These are phyloP conservation scores for Wickerhamomyces mucosus DNA, from an alignment of 805 yeast species.

Conservation along the genomic window DNA sequence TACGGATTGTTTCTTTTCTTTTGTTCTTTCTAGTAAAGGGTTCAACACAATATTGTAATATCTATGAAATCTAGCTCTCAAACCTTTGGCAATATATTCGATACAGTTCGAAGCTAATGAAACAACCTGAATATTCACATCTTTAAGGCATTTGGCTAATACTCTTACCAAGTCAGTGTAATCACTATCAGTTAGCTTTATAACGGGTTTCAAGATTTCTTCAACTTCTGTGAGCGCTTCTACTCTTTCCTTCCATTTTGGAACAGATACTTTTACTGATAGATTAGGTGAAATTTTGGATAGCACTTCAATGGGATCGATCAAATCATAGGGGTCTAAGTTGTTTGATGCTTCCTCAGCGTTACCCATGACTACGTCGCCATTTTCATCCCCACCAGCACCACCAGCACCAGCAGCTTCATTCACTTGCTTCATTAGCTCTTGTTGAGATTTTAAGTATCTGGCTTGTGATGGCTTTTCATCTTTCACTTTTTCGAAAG, in stretches of 20 bases:
- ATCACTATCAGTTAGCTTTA: slow-evolving; percentile 53
- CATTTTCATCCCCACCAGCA: slow-evolving; percentile 9
- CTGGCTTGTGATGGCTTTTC: slow-evolving; percentile 43
- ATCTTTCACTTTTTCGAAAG: slow-evolving; percentile 45
- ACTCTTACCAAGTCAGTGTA: slow-evolving; percentile 52
- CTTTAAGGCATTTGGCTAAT: slow-evolving; percentile 69
- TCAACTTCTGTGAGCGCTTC: slow-evolving; percentile 66
- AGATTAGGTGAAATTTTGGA: slow-evolving; percentile 59
- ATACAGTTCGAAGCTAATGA: slow-evolving; percentile 65
- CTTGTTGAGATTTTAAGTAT: slow-evolving; percentile 43
- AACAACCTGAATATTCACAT: slow-evolving; percentile 84
- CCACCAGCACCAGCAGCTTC: slow-evolving; percentile 7
- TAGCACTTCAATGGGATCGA: slow-evolving; percentile 61
- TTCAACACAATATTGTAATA: slow-evolving; percentile 44
- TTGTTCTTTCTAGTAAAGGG: slow-evolving; percentile 71
- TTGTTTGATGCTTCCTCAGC: slow-evolving; percentile 19
- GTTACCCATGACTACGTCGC: slow-evolving; percentile 18
- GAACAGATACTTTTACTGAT: slow-evolving; percentile 39
- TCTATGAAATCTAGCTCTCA: slow-evolving; percentile 45
- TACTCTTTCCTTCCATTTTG: slow-evolving; percentile 89
- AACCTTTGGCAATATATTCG: slow-evolving; percentile 53
- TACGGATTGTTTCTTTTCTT: slow-evolving; percentile 78
- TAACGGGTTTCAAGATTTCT: slow-evolving; percentile 33
- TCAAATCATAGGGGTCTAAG: slow-evolving; percentile 61
- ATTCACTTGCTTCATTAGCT: slow-evolving; percentile 23